Percentiles rank a stretch among this genome's conserved stretches.
Conservation (phyloP, 495 filamentous ascomycete genomes). For the Aspergillus nanangensis region DNA sequence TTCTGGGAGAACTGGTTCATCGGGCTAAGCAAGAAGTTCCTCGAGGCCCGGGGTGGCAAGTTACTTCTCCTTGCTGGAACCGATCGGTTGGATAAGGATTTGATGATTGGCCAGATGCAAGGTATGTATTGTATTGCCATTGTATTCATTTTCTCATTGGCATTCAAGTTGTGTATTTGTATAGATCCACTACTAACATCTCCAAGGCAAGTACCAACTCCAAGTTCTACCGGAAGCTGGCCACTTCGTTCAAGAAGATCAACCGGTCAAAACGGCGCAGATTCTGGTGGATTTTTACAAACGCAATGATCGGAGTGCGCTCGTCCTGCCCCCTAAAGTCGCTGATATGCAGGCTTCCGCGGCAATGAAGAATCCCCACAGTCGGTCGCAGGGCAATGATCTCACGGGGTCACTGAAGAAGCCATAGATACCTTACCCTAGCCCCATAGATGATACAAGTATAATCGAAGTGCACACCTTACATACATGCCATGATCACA, state of each 20-base stretch:
- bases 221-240: slow-evolving; percentile 93
- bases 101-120: slow-evolving; percentile 98
- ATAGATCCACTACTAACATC: neutral
- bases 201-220: slow-evolving; percentile 84
- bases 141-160: neutral
- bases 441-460: no score
- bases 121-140: slow-evolving; percentile 41
- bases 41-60: slow-evolving; percentile 80
- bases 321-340: slow-evolving; percentile 91
- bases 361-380: slow-evolving; percentile 46
- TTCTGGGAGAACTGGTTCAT: slow-evolving; percentile 96
- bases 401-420: slow-evolving; percentile 1
- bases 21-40: slow-evolving; percentile 83
- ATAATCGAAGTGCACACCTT: no score
- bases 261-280: slow-evolving; percentile 80
- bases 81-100: slow-evolving; percentile 86
- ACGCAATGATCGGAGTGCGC: slow-evolving; percentile 76
- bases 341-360: slow-evolving; percentile 49
- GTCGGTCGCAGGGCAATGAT: slow-evolving; percentile 9
- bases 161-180: neutral
- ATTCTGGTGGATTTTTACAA: slow-evolving; percentile 85
- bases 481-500: no score
- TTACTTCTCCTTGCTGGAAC: slow-evolving; percentile 88
- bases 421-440: no score
- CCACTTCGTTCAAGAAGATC: slow-evolving; percentile 95